These are phyloP conservation scores for Didymella sp. DNA, from an alignment of 2,329 filamentous ascomycete genomes.

Conservation along the genomic window DNA sequence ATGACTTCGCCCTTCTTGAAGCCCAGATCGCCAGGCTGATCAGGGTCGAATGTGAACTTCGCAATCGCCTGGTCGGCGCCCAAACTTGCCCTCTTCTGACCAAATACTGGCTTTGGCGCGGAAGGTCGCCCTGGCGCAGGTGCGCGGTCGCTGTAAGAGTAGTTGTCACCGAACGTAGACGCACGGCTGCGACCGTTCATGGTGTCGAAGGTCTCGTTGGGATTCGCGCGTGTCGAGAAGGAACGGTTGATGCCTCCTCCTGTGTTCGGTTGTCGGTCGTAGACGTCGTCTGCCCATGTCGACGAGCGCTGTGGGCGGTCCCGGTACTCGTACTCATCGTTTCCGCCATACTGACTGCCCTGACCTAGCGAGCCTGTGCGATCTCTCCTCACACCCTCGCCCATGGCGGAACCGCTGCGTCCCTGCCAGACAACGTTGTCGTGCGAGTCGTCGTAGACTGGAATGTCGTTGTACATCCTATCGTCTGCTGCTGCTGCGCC, in stretches of 20 bases:
- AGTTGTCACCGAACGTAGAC: constrained; percentile 56
- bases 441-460: constrained; percentile 82
- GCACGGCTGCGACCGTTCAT: constrained; percentile 50
- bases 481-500: constrained; percentile 58
- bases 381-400: constrained; percentile 67
- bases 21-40: constrained; percentile 87
- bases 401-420: constrained; percentile 71
- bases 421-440: constrained; percentile 88
- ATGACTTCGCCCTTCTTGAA: constrained; percentile 99
- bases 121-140: constrained; percentile 80
- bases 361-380: constrained; percentile 46
- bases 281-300: constrained; percentile 79
- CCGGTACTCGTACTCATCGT: constrained; percentile 59
- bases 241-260: constrained; percentile 53
- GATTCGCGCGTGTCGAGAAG: constrained; percentile 60
- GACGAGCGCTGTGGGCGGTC: constrained; percentile 67
- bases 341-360: constrained; percentile 40
- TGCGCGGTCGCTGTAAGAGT: constrained; percentile 61
- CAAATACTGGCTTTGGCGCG: constrained; percentile 88
- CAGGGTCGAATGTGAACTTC: constrained; percentile 91
- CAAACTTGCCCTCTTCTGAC: constrained; percentile 54
- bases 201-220: constrained; percentile 59
- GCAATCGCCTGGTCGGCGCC: constrained; percentile 83
- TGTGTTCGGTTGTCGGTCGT: constrained; percentile 63
- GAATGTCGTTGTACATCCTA: constrained; percentile 90